Base-by-base conservation (phyloP, 2,329 filamentous ascomycete species). In the Dryadomyces quercivorus region DNA sequence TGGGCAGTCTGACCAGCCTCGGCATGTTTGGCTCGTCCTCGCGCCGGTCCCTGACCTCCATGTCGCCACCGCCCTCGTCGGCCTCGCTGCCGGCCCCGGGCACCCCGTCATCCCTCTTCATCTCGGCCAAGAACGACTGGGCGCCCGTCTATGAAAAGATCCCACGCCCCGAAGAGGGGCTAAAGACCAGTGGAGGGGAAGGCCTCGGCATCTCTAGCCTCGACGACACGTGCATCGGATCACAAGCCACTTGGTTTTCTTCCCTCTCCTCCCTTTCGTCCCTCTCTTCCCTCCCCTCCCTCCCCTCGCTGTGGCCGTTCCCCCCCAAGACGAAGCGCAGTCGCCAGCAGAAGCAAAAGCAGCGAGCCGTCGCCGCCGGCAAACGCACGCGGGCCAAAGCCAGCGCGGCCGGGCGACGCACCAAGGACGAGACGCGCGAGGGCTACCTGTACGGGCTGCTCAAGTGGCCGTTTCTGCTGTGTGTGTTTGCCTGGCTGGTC, bases 91-190 rank as follows among this genome's bases (percentile, higher is more conserved):
- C 4, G 26, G 26, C 26, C 26, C 36, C 36, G 40, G 55, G 31
- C 50, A 54, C 42, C 56, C 22, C 20, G 18, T 57, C 52, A 12
- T 61, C 59, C 51, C 61, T 80, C 51, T 90, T 91, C 66, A 88
- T 97, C 63, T 87, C 88, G 3, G 92, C 93, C 44, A 82, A 94
- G 65, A 95, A 95, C 67, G 93, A 98, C 73, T 98, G 93, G 93
- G 84, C 88, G 16, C 93, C 93, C 0, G 81, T 97, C 13, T 84
- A 86, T 61, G 81, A 92, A 65, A 83, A 79, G 55, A 76, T 91
- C 21, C 31, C 58, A 51, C 60, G 62, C 16, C 16, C 55, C 20
- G 57, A 54, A 7, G 56, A 31, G 31, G 38, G 34, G 5, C 15
- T n/a, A 10, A 50, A 43, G 15, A 5, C 50, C 8, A n/a, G n/a